Evolutionary conservation across 2,329 filamentous ascomycete species (phyloP), one percentile per base, ranked within the genome.

Genomic region (Rugonectria rugulosa): DNA sequence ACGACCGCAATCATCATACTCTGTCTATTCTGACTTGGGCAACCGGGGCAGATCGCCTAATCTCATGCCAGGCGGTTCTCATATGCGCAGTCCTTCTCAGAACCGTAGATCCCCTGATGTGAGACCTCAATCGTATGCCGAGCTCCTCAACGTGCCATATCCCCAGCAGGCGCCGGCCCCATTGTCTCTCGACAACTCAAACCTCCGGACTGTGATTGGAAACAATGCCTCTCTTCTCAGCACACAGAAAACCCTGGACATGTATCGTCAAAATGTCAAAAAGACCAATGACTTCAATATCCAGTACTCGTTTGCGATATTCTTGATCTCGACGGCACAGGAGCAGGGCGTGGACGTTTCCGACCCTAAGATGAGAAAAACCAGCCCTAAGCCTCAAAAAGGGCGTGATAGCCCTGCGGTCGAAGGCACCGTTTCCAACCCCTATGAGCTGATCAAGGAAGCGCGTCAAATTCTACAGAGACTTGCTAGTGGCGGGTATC

Each of bases 241-340:
- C 68, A 89, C 91, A 27, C 91, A 94, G 70, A 93, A 98, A 76
- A 99, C 95, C 2, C 84, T 99, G 43, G 93, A 98, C 51, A 97
- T 98, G 94, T 99, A 99, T 73, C 86, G 94, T 38, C 88, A 89
- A 51, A 99, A 98, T 69, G 91, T 97, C 55, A 98, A 97, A 78
- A 99, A 99, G 79, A 96, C 95, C 3, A 95, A 90, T 60, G 92
- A 97, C 73, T 82, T 88, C 14, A 88, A 90, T 4, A 90, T 96
- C 27, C 92, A 97, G 73, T 98, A 98, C 73, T 95, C 96, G 24
- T 98, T 99, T 75, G 95, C 95, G 2, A 85, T 98, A 31, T 97
- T 96, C 73, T 87, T 99, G 79, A 89, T 98, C 64, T 91, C 93
- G 41, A 89, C 92, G 2, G 93, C 94, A 34, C 89, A 92, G 71